A percentile compares a stretch with the other conserved stretches of the same genome.
These are phyloP conservation scores for Streptanthus diversifolius DNA, from an alignment of 345 rosid species.

Conservation along the genomic window DNA sequence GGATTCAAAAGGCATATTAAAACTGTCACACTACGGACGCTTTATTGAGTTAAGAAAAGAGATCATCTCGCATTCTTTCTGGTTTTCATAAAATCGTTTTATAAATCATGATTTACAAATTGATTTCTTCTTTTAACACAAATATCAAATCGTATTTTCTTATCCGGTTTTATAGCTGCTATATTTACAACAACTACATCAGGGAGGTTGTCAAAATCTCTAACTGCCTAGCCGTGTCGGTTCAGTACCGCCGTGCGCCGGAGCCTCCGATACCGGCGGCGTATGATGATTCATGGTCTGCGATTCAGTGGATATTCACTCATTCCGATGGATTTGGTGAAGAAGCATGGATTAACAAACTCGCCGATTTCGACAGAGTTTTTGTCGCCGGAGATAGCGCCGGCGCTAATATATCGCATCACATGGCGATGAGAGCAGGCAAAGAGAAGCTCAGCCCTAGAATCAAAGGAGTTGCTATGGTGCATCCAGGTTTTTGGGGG, in stretches of 20 bases:
- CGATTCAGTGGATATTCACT: conserved; percentile 42
- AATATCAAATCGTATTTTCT: too few species aligned
- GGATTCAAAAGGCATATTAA: too few species aligned
- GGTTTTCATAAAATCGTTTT: too few species aligned
- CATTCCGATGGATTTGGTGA: conserved; percentile 34
- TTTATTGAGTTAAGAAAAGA: too few species aligned
- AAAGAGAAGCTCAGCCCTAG: conserved; percentile 17
- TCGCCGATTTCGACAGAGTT: conserved; percentile 37
- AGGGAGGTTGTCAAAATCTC: conserved; percentile 37
- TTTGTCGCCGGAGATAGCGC: conserved; percentile 48
- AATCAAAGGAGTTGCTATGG: conserved; percentile 38
- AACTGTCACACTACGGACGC: too few species aligned
- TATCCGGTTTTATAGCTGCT: too few species aligned
- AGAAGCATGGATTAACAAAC: conserved; percentile 35
- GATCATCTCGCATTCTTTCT: too few species aligned
- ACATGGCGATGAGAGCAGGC: conserved; percentile 43
- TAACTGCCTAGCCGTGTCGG: conserved; percentile 35
- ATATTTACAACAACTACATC: conserved; percentile 37
- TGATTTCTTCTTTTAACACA: too few species aligned
- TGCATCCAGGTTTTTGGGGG: conserved; percentile 50
- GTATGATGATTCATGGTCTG: conserved; percentile 49
- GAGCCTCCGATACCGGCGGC: conserved; percentile 46
- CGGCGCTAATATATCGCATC: conserved; percentile 52
- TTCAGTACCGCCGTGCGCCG: conserved; percentile 47
- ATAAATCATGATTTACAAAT: too few species aligned